Evolutionary conservation across 345 rosid genomes (phyloP).

Genomic region (Rhodamnia argentea): DNA sequence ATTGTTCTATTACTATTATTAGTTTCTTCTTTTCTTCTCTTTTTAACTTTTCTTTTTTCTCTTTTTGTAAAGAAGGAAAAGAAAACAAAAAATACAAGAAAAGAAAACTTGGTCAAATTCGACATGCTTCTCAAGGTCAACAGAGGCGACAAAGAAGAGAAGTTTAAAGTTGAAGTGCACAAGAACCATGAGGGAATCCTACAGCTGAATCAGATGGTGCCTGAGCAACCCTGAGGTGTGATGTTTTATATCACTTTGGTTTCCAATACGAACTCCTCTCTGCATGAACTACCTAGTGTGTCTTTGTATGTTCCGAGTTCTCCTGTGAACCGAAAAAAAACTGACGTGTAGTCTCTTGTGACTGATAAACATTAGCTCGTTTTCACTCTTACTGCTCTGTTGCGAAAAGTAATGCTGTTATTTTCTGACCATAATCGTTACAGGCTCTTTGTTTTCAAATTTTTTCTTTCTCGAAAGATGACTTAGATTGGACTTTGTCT

Average conservation of each 20-base stretch:
- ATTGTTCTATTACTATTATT: too few species aligned
- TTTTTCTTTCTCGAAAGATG: background rate
- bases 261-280: background rate
- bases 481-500: background rate
- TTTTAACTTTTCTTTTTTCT: background rate
- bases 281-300: background rate
- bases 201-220: slow-evolving; percentile 67
- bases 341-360: background rate
- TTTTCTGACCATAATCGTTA: background rate
- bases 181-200: slow-evolving; percentile 59
- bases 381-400: background rate
- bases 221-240: background rate
- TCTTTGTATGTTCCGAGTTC: background rate
- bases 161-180: slow-evolving; percentile 82
- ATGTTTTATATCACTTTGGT: background rate
- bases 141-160: slow-evolving; percentile 88
- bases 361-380: background rate
- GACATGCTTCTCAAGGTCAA: slow-evolving; percentile 70
- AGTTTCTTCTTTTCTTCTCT: too few species aligned
- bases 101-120: slow-evolving; percentile 46
- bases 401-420: background rate
- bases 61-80: background rate
- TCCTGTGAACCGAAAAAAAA: background rate
- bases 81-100: background rate
- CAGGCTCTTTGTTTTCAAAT: background rate